Evolutionary conservation across 176 grass and related monocot genomes (phyloP).

Genomic region (Hyparrhenia diplandra): DNA sequence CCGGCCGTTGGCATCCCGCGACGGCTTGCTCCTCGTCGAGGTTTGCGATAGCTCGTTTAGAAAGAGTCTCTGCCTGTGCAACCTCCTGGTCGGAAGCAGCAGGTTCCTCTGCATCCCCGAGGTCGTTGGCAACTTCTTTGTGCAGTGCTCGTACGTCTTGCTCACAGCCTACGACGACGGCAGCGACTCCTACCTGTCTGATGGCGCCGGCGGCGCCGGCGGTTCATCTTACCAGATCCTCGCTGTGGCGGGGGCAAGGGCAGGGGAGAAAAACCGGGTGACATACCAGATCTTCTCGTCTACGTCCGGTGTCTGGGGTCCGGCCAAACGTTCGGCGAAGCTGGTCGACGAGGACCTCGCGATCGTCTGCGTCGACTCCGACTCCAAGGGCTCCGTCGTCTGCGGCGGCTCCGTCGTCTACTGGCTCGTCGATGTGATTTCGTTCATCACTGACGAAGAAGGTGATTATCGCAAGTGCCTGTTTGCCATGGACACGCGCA

Average conservation of each 20-base stretch:
- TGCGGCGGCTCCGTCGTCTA: too few species aligned
- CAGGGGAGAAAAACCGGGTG: not conserved
- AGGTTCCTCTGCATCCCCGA: too few species aligned
- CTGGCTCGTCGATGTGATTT: too few species aligned
- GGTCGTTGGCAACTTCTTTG: not conserved
- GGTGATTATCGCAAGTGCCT: not conserved
- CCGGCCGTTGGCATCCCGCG: too few species aligned
- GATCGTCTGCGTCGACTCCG: too few species aligned
- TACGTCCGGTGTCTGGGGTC: not conserved
- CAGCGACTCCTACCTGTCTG: too few species aligned
- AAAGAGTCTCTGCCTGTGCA: not conserved
- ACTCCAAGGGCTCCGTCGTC: too few species aligned
- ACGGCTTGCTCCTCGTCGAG: not conserved
- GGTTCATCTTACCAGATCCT: not conserved
- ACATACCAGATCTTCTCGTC: not conserved
- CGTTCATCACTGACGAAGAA: too few species aligned
- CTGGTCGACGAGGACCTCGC: too few species aligned
- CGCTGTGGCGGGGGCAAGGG: too few species aligned
- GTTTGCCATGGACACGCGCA: not conserved
- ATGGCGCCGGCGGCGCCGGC: too few species aligned
- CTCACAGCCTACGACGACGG: too few species aligned
- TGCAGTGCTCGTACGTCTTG: not conserved
- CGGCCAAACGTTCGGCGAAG: not conserved
- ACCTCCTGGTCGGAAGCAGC: not conserved
- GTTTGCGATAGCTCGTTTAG: rapidly evolving